These are phyloP conservation scores for Coemansia sp. DNA, from an alignment of 192 early-diverging fungal genomes.

Conservation along the genomic window DNA sequence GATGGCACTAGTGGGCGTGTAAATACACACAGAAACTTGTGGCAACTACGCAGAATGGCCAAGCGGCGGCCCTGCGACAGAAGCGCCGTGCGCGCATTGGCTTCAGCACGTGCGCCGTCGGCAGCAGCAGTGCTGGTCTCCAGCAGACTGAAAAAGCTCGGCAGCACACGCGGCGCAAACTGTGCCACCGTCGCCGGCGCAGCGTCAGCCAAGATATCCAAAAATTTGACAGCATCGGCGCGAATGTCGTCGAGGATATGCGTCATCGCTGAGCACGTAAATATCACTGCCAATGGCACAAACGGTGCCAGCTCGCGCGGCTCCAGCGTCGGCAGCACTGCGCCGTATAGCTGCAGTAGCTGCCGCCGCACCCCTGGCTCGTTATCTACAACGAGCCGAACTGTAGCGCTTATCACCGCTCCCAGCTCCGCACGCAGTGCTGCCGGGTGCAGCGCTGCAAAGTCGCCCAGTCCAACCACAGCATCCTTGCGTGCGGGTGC, in stretches of 20 bases:
- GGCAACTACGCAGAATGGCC: slow-evolving; percentile 45
- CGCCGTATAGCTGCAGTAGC: slow-evolving; percentile 50
- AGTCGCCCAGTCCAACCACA: slow-evolving; percentile 48
- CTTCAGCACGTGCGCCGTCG: slow-evolving; percentile 10
- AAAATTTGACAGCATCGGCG: slow-evolving; percentile 73
- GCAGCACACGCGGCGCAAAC: slow-evolving; percentile 62
- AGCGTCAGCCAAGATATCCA: slow-evolving; percentile 69
- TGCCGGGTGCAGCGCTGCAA: slow-evolving; percentile 39
- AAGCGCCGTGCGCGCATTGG: slow-evolving; percentile 34
- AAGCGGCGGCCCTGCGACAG: slow-evolving; percentile 37
- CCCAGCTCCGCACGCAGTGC: slow-evolving; percentile 49
- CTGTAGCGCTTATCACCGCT: slow-evolving; percentile 42
- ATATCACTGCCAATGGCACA: slow-evolving; percentile 72
- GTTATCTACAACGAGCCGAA: slow-evolving; percentile 52
- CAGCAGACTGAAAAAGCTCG: slow-evolving; percentile 46
- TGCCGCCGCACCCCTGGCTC: slow-evolving; percentile 48
- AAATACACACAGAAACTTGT: slow-evolving; percentile 36
- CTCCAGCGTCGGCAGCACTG: slow-evolving; percentile 42
- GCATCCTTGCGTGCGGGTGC: slow-evolving; percentile 57
- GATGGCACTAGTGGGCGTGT: slow-evolving; percentile 13
- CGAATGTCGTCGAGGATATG: slow-evolving; percentile 86
- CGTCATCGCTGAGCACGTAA: slow-evolving; percentile 83
- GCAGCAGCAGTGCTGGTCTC: slow-evolving; percentile 23
- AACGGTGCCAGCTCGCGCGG: slow-evolving; percentile 73
- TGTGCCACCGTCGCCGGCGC: slow-evolving; percentile 63